A percentile compares a stretch with the other conserved stretches of the same genome.
Conservation (phyloP, 441 rosid genomes). For the Gossypium trilobum region DNA sequence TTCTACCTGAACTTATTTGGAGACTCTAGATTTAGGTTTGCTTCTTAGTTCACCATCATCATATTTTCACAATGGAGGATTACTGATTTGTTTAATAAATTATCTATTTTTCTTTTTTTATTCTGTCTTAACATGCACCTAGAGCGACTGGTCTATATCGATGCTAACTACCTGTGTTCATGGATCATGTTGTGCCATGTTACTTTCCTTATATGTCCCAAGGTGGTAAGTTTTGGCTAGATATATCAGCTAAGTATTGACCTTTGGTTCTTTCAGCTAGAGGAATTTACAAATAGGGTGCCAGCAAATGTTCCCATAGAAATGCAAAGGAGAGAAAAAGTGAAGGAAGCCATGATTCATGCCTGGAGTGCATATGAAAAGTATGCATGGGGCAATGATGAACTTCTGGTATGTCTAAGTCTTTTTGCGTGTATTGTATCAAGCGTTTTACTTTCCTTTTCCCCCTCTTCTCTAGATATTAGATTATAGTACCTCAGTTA, state of each 20-base stretch:
- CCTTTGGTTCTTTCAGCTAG: slow-evolving; percentile 38
- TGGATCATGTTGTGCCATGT: background rate
- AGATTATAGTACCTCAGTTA: background rate
- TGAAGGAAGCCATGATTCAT: slow-evolving; percentile 91
- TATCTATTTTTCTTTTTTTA: background rate
- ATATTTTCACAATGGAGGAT: background rate
- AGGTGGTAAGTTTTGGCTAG: background rate
- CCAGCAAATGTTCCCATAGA: slow-evolving; percentile 47
- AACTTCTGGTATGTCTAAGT: slow-evolving; percentile 59
- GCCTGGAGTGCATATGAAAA: slow-evolving; percentile 94
- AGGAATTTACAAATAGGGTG: slow-evolving; percentile 29
- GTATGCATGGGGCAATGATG: slow-evolving; percentile 95
- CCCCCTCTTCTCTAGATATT: background rate
- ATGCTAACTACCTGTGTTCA: background rate
- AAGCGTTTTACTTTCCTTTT: background rate
- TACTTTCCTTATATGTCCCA: background rate
- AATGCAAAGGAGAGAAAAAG: slow-evolving; percentile 64
- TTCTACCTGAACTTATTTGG: background rate
- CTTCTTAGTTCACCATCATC: background rate
- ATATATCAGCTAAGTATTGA: background rate
- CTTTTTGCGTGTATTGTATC: background rate
- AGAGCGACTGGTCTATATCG: background rate
- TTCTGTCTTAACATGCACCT: background rate
- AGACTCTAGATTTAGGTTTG: background rate
- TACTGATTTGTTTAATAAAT: background rate